phyloP scores from a whole-genome alignment of 2,329 filamentous ascomycete genomes.

The Xenoacremonium recifei region DNA sequence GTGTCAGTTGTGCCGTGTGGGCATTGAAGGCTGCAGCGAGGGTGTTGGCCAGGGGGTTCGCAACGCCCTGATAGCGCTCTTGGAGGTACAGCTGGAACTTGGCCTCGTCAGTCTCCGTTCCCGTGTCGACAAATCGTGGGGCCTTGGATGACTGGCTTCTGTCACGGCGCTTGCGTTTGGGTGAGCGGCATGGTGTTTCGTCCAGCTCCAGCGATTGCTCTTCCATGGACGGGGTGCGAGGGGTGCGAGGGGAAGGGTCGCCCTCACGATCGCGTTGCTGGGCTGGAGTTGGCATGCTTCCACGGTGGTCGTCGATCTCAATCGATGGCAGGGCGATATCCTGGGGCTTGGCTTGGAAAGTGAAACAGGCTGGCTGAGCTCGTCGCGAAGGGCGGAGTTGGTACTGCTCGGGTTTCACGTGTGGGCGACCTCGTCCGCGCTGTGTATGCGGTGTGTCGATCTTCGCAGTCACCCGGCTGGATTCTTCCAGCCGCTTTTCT shows the following conservation, averaged over 20 bases:
- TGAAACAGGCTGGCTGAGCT: neutral
- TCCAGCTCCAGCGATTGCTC: neutral
- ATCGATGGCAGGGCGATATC: neutral
- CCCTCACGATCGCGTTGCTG: neutral
- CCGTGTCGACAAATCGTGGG: neutral
- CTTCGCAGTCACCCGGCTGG: neutral
- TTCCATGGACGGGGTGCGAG: neutral
- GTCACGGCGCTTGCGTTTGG: neutral
- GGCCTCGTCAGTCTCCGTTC: conserved; percentile 6
- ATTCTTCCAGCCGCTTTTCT: neutral
- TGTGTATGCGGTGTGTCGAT: neutral
- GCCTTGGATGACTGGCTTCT: neutral
- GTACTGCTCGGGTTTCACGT: too few species aligned
- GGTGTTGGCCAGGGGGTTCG: neutral
- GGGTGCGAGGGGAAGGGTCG: neutral
- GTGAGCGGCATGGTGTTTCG: neutral
- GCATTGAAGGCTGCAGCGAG: neutral
- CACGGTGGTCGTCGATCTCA: neutral
- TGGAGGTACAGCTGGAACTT: neutral
- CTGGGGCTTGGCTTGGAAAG: neutral
- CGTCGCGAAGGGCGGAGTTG: too few species aligned
- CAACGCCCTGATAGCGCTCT: neutral
- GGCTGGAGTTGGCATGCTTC: neutral
- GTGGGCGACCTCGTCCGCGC: too few species aligned
- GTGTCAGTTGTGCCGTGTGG: neutral